These are phyloP conservation scores for Agaricus blazei DNA, from an alignment of 768 basidiomycete species.

Conservation along the genomic window DNA sequence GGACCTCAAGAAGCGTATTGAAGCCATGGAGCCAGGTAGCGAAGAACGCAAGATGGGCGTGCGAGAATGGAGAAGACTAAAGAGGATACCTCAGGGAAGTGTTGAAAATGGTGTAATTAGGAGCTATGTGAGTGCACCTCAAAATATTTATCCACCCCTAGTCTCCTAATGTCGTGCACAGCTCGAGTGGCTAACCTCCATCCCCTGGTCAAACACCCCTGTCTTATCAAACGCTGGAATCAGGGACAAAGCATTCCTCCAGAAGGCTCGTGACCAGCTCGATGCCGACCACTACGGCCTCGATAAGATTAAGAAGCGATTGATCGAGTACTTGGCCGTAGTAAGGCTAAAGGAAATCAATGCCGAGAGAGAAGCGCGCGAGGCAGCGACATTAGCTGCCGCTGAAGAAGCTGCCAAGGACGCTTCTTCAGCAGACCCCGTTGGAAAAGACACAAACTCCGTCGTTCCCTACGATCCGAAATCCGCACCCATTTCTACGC, in stretches of 20 bases:
- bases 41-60: conserved; percentile 82
- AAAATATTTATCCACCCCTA: not conserved
- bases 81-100: conserved; percentile 84
- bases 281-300: conserved; percentile 91
- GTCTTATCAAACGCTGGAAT: conserved; percentile 22
- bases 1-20: conserved; percentile 67
- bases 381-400: conserved; percentile 16
- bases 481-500: not conserved
- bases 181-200: conserved; percentile 84
- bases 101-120: conserved; percentile 89
- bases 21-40: conserved; percentile 63
- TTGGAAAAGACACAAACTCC: conserved; percentile 18
- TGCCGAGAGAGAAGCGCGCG: conserved; percentile 27
- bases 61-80: conserved; percentile 78
- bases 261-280: conserved; percentile 70
- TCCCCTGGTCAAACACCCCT: conserved; percentile 75
- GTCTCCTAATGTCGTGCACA: conserved; percentile 21
- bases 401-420: conserved; percentile 16
- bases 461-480: conserved; percentile 24
- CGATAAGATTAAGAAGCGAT: conserved; percentile 85
- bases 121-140: conserved; percentile 54
- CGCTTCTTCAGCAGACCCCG: conserved; percentile 11
- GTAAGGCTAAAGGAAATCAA: conserved; percentile 56
- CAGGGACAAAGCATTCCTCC: conserved; percentile 54
- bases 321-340: conserved; percentile 90